Percentiles rank a stretch among this genome's conserved stretches.
Conservation (phyloP, 208 protist genomes). For the Acanthamoeba castellanii region DNA sequence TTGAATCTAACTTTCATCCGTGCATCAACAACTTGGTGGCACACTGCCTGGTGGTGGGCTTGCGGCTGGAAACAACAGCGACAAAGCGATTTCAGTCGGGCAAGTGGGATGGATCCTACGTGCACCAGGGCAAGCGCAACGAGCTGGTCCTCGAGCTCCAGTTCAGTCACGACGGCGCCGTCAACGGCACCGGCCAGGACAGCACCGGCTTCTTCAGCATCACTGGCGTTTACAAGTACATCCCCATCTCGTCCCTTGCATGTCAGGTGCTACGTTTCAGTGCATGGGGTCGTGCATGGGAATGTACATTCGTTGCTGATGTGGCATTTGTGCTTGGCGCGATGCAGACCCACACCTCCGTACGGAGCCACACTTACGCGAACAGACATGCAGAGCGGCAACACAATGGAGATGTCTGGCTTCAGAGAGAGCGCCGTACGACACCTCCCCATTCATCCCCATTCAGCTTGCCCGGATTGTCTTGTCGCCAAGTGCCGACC, state of each 20-base stretch:
- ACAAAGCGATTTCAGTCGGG: conserved; percentile 15
- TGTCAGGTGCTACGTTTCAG: no score
- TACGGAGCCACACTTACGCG: conserved; percentile 20
- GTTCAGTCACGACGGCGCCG: background rate
- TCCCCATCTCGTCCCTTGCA: background rate
- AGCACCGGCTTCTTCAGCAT: conserved; percentile 17
- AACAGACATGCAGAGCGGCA: conserved; percentile 19
- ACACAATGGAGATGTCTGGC: conserved; percentile 18
- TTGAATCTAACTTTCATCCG: background rate
- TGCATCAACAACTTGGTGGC: no score
- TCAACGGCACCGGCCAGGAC: conserved; percentile 48
- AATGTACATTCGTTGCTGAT: background rate
- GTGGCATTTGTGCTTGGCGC: background rate
- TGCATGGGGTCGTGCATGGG: background rate
- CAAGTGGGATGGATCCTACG: conserved; percentile 37
- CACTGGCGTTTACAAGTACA: conserved; percentile 37
- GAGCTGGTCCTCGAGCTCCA: conserved; percentile 14
- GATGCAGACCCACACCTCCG: background rate
- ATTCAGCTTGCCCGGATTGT: background rate
- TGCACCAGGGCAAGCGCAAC: conserved; percentile 28
- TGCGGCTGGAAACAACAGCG: background rate
- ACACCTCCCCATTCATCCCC: background rate
- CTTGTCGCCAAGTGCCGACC: background rate
- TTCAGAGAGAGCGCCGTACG: conserved; percentile 45
- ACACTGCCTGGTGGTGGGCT: no score